phyloP scores from a whole-genome alignment of 2,329 filamentous ascomycete genomes.

The Ilyonectria destructans region DNA sequence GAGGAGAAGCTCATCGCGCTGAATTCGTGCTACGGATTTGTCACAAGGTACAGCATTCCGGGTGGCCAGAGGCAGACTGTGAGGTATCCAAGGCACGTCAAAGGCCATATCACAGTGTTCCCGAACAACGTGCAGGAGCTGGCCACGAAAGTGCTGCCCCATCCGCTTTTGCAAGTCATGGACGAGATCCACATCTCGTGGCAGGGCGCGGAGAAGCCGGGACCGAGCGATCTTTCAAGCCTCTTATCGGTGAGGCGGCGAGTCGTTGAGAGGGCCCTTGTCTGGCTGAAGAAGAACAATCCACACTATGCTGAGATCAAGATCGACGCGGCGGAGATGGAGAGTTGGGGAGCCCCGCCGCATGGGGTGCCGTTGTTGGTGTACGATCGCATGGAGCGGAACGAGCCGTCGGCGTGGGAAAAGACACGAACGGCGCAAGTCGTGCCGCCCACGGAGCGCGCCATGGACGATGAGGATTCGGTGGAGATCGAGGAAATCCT shows the following conservation, averaged over 20 bases:
- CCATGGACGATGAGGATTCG: too few relatives aligned
- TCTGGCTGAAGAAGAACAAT: constrained; percentile 9
- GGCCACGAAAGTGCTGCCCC: too few relatives aligned
- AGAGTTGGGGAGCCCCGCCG: neutral
- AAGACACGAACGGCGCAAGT: too few relatives aligned
- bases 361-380: neutral
- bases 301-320: neutral
- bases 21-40: neutral
- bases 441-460: too few relatives aligned
- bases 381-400: neutral
- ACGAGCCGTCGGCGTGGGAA: too few relatives aligned
- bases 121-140: too few relatives aligned
- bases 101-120: too few relatives aligned
- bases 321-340: constrained; percentile 4
- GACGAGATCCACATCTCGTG: neutral
- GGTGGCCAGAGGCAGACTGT: neutral
- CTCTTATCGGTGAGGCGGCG: neutral
- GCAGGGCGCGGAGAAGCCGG: constrained; percentile 5
- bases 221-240: neutral
- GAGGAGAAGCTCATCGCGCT: neutral
- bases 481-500: neutral
- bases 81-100: neutral
- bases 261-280: neutral
- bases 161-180: too few relatives aligned
- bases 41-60: neutral